Percentiles rank a stretch among this genome's conserved stretches.
phyloP scores from a whole-genome alignment of 202 grass and related monocot genomes.

The Panicum virgatum region DNA sequence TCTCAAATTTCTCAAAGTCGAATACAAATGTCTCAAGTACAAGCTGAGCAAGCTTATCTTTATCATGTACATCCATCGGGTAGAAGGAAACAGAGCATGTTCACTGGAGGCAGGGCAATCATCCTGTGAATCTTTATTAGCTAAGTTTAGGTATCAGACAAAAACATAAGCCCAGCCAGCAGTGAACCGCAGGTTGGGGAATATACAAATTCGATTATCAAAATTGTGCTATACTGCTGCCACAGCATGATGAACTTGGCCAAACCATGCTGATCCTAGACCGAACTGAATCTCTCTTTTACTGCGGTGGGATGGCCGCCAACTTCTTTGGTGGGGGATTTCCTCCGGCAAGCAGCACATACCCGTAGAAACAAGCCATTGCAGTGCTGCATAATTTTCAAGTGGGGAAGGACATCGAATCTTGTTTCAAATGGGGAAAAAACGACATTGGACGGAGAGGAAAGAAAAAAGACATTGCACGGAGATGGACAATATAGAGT shows the following conservation, averaged over 20 bases:
- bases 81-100: slow-evolving; percentile 5
- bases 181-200: not conserved
- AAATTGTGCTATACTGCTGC: slow-evolving; percentile 21
- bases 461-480: not conserved
- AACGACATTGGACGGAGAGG: not conserved
- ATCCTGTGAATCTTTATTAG: slow-evolving; percentile 38
- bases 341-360: slow-evolving; percentile 86
- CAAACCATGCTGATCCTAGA: not conserved
- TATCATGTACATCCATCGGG: slow-evolving; percentile 6
- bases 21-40: not conserved
- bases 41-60: not conserved
- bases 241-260: not conserved
- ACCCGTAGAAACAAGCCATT: slow-evolving; percentile 76
- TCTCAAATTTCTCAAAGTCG: not conserved
- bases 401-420: not conserved
- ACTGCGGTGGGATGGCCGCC: slow-evolving; percentile 18
- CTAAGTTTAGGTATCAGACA: not conserved
- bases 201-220: slow-evolving; percentile 36
- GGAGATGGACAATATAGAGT: not conserved
- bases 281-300: not conserved
- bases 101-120: not conserved
- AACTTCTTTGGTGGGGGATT: slow-evolving; percentile 82
- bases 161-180: slow-evolving; percentile 17
- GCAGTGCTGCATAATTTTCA: slow-evolving; percentile 60
- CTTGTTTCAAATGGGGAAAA: not conserved